phyloP scores from a whole-genome alignment of 164 flowering plant genomes.

The Umbilicus rupestris region DNA sequence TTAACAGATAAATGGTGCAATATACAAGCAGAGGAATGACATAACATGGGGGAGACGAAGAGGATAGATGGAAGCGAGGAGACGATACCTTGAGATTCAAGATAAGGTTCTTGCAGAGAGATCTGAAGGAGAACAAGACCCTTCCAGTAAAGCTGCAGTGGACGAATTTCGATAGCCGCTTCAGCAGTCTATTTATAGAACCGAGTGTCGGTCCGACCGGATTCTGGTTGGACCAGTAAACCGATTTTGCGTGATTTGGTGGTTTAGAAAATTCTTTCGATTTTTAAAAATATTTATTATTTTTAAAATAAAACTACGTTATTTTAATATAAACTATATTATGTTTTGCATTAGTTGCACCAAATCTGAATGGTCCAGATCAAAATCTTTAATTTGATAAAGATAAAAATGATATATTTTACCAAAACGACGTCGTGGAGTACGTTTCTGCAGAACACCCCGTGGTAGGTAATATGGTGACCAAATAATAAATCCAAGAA shows the following conservation, averaged over 20 bases:
- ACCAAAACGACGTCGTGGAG: too few relatives aligned
- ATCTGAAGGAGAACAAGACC: too few relatives aligned
- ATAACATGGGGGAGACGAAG: too few relatives aligned
- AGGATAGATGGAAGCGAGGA: neutral
- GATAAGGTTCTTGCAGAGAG: neutral
- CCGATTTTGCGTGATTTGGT: neutral
- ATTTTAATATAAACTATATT: too few relatives aligned
- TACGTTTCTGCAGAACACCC: too few relatives aligned
- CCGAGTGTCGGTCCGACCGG: neutral
- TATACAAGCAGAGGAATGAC: neutral
- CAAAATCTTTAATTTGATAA: too few relatives aligned
- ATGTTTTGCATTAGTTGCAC: too few relatives aligned
- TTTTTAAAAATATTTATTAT: too few relatives aligned
- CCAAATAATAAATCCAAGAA: neutral
- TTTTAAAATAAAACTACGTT: too few relatives aligned
- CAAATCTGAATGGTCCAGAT: too few relatives aligned
- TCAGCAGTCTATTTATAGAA: neutral
- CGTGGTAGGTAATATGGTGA: conserved; percentile 5
- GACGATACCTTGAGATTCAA: neutral
- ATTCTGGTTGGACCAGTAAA: neutral
- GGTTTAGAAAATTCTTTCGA: too few relatives aligned
- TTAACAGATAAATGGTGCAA: neutral
- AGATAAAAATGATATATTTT: too few relatives aligned
- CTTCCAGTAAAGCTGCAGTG: neutral
- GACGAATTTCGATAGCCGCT: neutral